Evolutionary conservation across 208 protist genomes (phyloP), one percentile per base, ranked within the genome.

Genomic region (Trypanosoma brucei): DNA sequence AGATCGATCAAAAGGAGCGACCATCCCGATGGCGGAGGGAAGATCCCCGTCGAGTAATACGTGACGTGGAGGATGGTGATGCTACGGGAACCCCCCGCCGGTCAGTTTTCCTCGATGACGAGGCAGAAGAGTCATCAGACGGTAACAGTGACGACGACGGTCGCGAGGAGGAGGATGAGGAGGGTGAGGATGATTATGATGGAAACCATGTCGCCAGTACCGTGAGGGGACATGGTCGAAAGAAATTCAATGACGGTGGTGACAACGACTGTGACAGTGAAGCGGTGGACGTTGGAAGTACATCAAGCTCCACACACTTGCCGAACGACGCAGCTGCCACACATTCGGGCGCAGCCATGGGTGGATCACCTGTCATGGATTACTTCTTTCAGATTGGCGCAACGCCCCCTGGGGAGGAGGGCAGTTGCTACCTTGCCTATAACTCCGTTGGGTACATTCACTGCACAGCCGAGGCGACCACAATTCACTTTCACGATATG

Each of bases 401-500:
- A 2, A 95, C 88, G 31, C 88, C 84, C 8, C 55, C 61, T 8
- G 84, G 77, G 8, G 75, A 75, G 42, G 85, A 83, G 44, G 81
- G 76, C 55, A 84, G 73, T 58, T 91, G 88, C 69, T 95, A 91
- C 68, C 65, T 95, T 1, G 88, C 88, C 31, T 95, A 95, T 72
- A 95, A 95, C 72, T 75, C 83, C 8, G 75, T 88, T 0, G 88
- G 88, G 2, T 92, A 81, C 70, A 89, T 95, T 59, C 82, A 79
- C 62, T 65, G 63, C 71, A 79, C 75, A 11, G 55, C 68, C 22
- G 79, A 88, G 5, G 69, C 68, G 30, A 88, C 82, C 3, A 86
- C 74, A 0, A 70, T 95, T 34, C 79, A 91, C 72, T 95, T 95
- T 65, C 88, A 92, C 69, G 85, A 95, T 59, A 83, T 92, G 34